These are phyloP conservation scores for Martensiomyces pterosporus DNA, from an alignment of 192 early-diverging fungal species.

Conservation along the genomic window DNA sequence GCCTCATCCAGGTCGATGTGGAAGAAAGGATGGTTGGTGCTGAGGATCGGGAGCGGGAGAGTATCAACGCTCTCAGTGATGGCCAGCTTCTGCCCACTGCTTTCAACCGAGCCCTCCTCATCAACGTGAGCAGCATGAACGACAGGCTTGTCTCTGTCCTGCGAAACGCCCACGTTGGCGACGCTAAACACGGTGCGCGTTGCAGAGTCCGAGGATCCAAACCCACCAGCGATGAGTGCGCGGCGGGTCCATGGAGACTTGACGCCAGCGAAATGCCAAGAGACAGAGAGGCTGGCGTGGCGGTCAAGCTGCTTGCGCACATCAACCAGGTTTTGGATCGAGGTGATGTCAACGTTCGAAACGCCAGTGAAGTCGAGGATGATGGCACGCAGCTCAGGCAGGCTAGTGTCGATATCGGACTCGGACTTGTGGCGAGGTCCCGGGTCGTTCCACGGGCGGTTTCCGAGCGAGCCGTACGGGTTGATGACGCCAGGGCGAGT, in stretches of 20 bases:
- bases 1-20: conserved; percentile 2
- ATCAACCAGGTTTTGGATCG: conserved; percentile 61
- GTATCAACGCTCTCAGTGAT: conserved; percentile 1
- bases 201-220: not conserved
- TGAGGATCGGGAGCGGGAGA: not conserved
- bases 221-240: not conserved
- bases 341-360: conserved; percentile 64
- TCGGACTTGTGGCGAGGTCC: conserved; percentile 5
- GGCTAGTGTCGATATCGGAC: conserved; percentile 14
- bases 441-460: conserved; percentile 42
- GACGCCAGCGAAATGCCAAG: conserved; percentile 35
- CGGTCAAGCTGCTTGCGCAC: conserved; percentile 35
- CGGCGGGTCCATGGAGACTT: not conserved
- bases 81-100: no score
- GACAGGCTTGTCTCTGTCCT: not conserved
- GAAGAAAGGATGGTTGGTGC: not conserved
- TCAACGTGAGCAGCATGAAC: no score
- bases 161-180: not conserved
- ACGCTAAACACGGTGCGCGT: not conserved
- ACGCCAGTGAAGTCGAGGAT: conserved; percentile 71
- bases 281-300: conserved; percentile 32
- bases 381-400: conserved; percentile 54
- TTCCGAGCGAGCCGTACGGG: conserved; percentile 7
- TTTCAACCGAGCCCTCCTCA: no score
- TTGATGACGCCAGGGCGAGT: conserved; percentile 18